Percentiles rank a stretch among this genome's conserved stretches.
Conservation (phyloP, 352 stramenopile genomes). For the Phytophthora sansomeana region DNA sequence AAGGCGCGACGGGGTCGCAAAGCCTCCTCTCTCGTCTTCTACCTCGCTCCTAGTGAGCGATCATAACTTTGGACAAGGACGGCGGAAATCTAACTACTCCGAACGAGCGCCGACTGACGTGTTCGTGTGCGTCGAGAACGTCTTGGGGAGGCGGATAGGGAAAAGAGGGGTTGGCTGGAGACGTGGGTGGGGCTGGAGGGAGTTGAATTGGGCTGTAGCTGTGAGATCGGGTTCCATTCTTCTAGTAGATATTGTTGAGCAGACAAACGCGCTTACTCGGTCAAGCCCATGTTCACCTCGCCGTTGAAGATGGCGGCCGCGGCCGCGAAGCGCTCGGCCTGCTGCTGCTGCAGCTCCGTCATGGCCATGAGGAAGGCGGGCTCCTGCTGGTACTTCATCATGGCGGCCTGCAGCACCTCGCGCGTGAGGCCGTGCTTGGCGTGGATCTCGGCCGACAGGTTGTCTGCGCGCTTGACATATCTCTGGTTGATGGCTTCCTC, state of each 20-base stretch:
- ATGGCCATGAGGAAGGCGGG: conserved; percentile 88
- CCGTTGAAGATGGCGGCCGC: conserved; percentile 88
- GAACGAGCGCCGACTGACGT: conserved; percentile 5
- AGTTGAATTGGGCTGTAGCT: conserved; percentile 29
- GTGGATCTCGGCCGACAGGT: conserved; percentile 87
- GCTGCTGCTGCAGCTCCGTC: conserved; percentile 88
- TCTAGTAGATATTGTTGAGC: conserved; percentile 51
- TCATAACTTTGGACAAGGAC: conserved; percentile 33
- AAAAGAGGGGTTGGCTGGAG: conserved; percentile 34
- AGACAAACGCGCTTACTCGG: conserved; percentile 54
- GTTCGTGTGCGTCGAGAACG: conserved; percentile 14
- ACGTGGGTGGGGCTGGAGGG: conserved; percentile 20
- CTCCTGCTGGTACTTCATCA: conserved; percentile 94
- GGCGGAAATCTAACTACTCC: conserved; percentile 14
- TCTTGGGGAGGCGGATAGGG: conserved; percentile 18
- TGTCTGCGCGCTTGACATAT: conserved; percentile 91
- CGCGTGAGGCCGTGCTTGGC: conserved; percentile 88
- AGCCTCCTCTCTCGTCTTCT: conserved; percentile 37
- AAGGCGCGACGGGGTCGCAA: conserved; percentile 25
- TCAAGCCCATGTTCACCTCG: conserved; percentile 91
- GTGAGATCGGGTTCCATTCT: conserved; percentile 39
- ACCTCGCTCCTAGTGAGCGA: conserved; percentile 42
- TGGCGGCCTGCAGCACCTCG: conserved; percentile 88
- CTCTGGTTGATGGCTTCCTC: conserved; percentile 91
- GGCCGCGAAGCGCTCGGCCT: conserved; percentile 84